A percentile compares a stretch with the other conserved stretches of the same genome.
These are phyloP conservation scores for Citrus glauca DNA, from an alignment of 345 rosid genomes.

Conservation along the genomic window DNA sequence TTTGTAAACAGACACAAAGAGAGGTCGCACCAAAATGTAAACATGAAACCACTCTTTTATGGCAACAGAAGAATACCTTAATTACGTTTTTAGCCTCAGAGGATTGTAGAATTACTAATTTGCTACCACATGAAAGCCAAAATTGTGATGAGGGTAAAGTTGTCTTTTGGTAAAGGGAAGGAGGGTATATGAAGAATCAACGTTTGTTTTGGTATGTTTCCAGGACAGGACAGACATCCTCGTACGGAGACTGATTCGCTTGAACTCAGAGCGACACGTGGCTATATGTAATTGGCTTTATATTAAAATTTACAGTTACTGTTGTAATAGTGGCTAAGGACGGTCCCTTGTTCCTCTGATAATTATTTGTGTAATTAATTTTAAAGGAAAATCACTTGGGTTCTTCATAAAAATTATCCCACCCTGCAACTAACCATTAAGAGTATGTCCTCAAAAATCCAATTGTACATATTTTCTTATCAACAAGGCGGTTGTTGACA, in stretches of 20 bases:
- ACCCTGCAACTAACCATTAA: too few species aligned
- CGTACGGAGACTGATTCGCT: conserved; percentile 25
- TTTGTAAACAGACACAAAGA: neutral
- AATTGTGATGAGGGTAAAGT: neutral
- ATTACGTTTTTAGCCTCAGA: neutral
- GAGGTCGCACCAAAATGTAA: neutral
- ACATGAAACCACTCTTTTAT: neutral
- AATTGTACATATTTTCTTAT: too few species aligned
- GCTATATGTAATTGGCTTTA: neutral
- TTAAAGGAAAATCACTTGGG: too few species aligned
- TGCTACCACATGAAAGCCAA: neutral
- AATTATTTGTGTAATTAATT: neutral
- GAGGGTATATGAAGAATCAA: neutral
- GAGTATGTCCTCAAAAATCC: too few species aligned
- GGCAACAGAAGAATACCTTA: too few species aligned
- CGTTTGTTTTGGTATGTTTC: neutral
- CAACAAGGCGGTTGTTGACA: too few species aligned
- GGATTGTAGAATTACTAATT: neutral
- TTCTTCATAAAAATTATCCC: too few species aligned
- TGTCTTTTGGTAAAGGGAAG: neutral
- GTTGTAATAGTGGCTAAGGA: neutral
- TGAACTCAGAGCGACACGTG: neutral
- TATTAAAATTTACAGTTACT: neutral
- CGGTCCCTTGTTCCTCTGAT: neutral
- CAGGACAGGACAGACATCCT: conserved; percentile 15